Base-by-base conservation (phyloP, 139 green algal species). In the Tetraselmis striata region DNA sequence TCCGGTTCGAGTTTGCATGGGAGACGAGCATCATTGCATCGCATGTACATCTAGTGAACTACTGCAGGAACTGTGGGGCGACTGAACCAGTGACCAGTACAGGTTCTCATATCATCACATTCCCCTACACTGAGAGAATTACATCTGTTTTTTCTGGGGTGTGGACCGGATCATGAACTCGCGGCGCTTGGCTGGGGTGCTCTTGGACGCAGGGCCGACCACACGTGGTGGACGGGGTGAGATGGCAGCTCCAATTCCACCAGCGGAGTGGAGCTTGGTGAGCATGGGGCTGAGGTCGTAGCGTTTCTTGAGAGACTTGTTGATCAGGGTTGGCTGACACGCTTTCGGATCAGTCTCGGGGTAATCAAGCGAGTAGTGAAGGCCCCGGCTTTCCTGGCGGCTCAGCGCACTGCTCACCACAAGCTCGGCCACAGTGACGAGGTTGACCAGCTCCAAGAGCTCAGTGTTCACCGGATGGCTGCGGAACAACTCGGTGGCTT, bases 401-500 rank as follows among this genome's bases (percentile, higher is more conserved):
- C 93, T 87, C 84, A 97, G 87, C 1, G 96, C 96, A 77, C 89
- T 93, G 1, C 83, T 86, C 45, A 97, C 84, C 32, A 97, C 91
- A 27, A 98, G 89, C 88, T 96, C 89, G 2, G 91, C 96, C 23
- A 96, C 90, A 1, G 89, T 94, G 0, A 92, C 87, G 76, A 99
- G 83, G 89, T 97, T 98, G 32, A 88, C 84, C 59, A 99, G 88
- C 91, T 99, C 96, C 28, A 94, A 85, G 59, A 97, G 77, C 83
- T 91, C 88, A 1, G 86, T 86, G 81, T 45, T 91, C 1, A 92
- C 83, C 28, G 92, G 92, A 32, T 92, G 91, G 59, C 80, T 80
- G 77, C 90, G 78, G 23, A 80, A 79, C 79, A 95, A 74, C 0
- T 90, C 87, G 29, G 89, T 84, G 18, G 87, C 85, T 77, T 97